Evolutionary conservation across 768 basidiomycete genomes (phyloP), one percentile per base, ranked within the genome.

Genomic region (Tricholoma sp.): DNA sequence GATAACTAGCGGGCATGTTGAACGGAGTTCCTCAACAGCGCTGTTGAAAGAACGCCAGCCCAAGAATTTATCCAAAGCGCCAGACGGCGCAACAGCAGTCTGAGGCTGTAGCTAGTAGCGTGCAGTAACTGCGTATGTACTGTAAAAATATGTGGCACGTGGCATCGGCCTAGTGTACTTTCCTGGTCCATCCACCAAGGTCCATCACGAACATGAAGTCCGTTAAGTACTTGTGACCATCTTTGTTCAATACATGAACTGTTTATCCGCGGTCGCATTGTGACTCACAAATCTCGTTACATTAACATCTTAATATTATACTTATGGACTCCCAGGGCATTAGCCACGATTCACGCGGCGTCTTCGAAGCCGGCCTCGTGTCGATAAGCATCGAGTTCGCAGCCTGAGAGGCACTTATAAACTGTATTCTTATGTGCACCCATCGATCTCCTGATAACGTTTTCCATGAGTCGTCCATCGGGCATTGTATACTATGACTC

Each of bases 1-100:
- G 81, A 71, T 74, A 76, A 54, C 63, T 67, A 34, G 66, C 72
- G 59, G 76, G 59, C 77, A 79, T 77, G 39, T 45, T 64, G 59
- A 58, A 61, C 31, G 49, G 54, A 47, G 57, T 59, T 63, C 63
- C 59, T 64, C 61, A 53, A 49, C 61, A 61, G 56, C 27, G 53
- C 43, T 37, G n/a, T 56, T 50, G 55, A 52, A 66, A 60, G 61
- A 61, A 54, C 57, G 63, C 59, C 57, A 55, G 56, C 57, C 61
- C 59, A 16, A 49, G 47, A 31, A 29, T 31, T 50, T 49, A 49
- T 49, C 29, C 47, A 29, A n/a, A n/a, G 16, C 47, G 12, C 22
- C 46, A 46, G 45, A 22, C 45, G 18, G 41, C 24, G 18, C 18
- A 43, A 43, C 31, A 32, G 7, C 31, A 32, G 7, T 16, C 12